Base-by-base conservation (phyloP, 2,329 filamentous ascomycete species). In the Podosphaera xanthii region DNA sequence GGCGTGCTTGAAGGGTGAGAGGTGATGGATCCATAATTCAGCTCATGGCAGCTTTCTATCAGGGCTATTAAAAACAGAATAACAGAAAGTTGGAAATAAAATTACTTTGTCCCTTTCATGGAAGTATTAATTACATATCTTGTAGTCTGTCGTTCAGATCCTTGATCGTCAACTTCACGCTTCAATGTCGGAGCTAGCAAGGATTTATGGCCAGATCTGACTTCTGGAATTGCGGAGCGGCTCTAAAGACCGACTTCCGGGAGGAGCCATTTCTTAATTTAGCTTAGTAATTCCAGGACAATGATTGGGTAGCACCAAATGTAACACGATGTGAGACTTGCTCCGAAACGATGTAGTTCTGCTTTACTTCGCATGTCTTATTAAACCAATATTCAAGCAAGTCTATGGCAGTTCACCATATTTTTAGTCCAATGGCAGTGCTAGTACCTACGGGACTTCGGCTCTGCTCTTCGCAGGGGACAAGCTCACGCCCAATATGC, bases 1-100 rank as follows among this genome's bases (percentile, higher is more conserved):
- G 92, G 67, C 88, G 81, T 72, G 82, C 81, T 77, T 96, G 89
- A 73, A 94, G 89, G 60, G 90, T 95, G 69, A 98, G 80, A 63
- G 92, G 92, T 70, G 91, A 97, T 66, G 83, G 79, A 75, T 94
- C 87, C 87, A 94, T 94, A 59, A 59, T 66, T 65, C 65, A 68
- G 60, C 64, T 63, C 66, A 68, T 68, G 63, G 61, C 63, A 66
- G 60, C 62, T 64, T 58, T 56, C n/a, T 38, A 38, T 35, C 2
- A n/a, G 31, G 50, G 31, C 12, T 33, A 33, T 54, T 35, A 35
- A 33, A 14, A 35, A 35, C 33, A 9, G 36, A 2, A 33, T 4
- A 35, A 54, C 12, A 33, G 31, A 35, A 35, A 52, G 48, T 33
- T 12, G 44, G 31, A n/a, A 30, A 49, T 5, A 4, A 12, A 49